phyloP scores from a whole-genome alignment of 2,329 filamentous ascomycete genomes.

The Fusarium nurragi region DNA sequence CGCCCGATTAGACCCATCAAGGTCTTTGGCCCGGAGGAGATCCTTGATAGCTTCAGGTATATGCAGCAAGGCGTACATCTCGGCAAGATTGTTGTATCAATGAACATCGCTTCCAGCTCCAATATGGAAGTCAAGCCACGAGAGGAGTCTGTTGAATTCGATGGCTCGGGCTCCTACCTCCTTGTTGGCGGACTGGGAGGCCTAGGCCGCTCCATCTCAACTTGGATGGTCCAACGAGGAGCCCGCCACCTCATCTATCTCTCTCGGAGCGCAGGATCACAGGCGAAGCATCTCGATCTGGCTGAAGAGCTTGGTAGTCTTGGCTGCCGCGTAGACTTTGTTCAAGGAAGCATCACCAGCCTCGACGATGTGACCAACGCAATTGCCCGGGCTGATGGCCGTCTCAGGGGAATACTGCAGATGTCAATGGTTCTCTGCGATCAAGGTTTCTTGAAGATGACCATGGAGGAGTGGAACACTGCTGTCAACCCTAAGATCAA shows the following conservation, averaged over 20 bases:
- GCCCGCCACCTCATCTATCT: conserved; percentile 1
- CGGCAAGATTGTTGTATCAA: conserved; percentile 1
- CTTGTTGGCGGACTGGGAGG: not conserved
- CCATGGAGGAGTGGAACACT: not conserved
- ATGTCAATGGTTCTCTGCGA: conserved; percentile 9
- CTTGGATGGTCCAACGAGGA: conserved; percentile 2
- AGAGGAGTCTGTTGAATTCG: not conserved
- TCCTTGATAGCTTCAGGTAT: conserved; percentile 1
- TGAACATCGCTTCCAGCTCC: not conserved
- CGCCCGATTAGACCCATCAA: not conserved
- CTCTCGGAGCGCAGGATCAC: not conserved
- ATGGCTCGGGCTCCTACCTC: not conserved
- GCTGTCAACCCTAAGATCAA: not conserved
- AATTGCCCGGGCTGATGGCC: not conserved
- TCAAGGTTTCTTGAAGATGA: not conserved
- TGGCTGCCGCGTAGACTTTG: not conserved
- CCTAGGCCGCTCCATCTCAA: not conserved
- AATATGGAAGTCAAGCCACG: not conserved
- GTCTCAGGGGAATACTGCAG: not conserved
- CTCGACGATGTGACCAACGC: not conserved
- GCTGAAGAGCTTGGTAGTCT: not conserved
- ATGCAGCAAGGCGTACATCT: conserved; percentile 6
- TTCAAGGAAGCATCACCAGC: not conserved
- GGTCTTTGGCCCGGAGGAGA: not conserved
- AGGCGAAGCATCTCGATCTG: not conserved